A percentile compares a stretch with the other conserved stretches of the same genome.
Conservation (phyloP, 805 yeast genomes). For the Ogataea henricii region DNA sequence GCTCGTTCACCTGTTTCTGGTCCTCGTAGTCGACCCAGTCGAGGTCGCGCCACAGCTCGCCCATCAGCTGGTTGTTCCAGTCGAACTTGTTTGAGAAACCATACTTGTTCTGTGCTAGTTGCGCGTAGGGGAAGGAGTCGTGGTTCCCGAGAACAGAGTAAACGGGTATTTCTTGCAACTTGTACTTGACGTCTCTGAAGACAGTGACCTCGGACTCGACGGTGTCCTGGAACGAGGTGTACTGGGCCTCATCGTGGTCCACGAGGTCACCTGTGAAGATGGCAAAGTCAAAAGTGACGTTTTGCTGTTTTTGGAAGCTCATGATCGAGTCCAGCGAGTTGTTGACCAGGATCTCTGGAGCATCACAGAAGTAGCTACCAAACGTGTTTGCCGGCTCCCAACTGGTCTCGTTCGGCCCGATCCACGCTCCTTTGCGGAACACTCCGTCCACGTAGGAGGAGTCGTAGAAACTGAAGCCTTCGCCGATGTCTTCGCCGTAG, state of each 20-base stretch:
- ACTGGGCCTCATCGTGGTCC: conserved; percentile 60
- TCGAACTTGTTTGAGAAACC: conserved; percentile 43
- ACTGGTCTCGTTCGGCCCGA: conserved; percentile 30
- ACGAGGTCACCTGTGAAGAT: conserved; percentile 75
- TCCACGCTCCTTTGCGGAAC: conserved; percentile 33
- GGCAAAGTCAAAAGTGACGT: conserved; percentile 54
- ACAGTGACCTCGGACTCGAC: conserved; percentile 53
- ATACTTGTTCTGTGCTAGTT: conserved; percentile 55
- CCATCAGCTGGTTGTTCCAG: conserved; percentile 52
- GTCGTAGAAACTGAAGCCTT: conserved; percentile 27
- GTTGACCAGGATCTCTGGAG: conserved; percentile 64
- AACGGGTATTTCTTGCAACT: conserved; percentile 53
- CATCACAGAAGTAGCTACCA: conserved; percentile 66
- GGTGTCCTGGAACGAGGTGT: conserved; percentile 50
- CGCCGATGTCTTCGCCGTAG: conserved; percentile 14
- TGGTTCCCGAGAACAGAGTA: conserved; percentile 70
- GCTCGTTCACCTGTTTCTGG: conserved; percentile 41
- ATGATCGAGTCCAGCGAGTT: conserved; percentile 51
- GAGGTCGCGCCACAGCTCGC: conserved; percentile 48
- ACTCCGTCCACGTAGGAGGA: conserved; percentile 33
- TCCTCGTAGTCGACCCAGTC: conserved; percentile 44
- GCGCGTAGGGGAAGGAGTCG: conserved; percentile 73
- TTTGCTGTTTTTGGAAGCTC: conserved; percentile 34
- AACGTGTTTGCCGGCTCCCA: conserved; percentile 59
- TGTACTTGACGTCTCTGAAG: conserved; percentile 52